Percentiles rank a stretch among this genome's conserved stretches.
phyloP scores from a whole-genome alignment of 495 filamentous ascomycete genomes.

The Xylaria sp. region DNA sequence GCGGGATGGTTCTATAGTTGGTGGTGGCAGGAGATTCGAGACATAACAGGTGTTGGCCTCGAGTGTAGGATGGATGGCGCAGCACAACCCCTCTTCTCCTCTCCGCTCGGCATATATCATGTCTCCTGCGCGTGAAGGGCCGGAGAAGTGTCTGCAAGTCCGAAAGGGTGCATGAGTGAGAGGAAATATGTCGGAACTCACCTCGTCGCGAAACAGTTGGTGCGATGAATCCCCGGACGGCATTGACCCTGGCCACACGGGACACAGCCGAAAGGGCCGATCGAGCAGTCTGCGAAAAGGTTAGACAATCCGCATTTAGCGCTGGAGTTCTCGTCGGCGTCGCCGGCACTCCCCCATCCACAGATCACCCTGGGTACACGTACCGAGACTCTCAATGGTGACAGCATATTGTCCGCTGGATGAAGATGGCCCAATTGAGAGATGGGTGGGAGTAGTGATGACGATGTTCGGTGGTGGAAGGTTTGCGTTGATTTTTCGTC shows the following conservation, averaged over 20 bases:
- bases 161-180: constrained; percentile 13
- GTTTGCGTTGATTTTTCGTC: constrained; percentile 33
- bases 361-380: not conserved
- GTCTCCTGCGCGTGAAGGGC: not conserved
- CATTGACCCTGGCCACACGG: constrained; percentile 77
- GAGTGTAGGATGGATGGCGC: not conserved
- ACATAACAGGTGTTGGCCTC: not conserved
- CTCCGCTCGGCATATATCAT: not conserved
- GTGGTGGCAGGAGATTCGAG: not conserved
- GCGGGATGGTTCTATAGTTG: not conserved
- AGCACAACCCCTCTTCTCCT: not conserved
- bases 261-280: constrained; percentile 68
- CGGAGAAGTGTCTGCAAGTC: not conserved
- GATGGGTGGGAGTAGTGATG: constrained; percentile 23
- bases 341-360: not conserved
- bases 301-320: not conserved
- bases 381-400: constrained; percentile 27
- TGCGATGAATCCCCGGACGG: constrained; percentile 80
- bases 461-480: constrained; percentile 21
- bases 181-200: constrained; percentile 51
- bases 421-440: constrained; percentile 23
- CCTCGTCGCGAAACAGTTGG: constrained; percentile 77
- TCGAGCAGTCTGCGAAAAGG: constrained; percentile 65
- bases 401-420: constrained; percentile 26
- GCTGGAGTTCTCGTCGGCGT: not conserved